Evolutionary conservation across 2,329 filamentous ascomycete species (phyloP).

Genomic region (Colletotrichum liaoningense): DNA sequence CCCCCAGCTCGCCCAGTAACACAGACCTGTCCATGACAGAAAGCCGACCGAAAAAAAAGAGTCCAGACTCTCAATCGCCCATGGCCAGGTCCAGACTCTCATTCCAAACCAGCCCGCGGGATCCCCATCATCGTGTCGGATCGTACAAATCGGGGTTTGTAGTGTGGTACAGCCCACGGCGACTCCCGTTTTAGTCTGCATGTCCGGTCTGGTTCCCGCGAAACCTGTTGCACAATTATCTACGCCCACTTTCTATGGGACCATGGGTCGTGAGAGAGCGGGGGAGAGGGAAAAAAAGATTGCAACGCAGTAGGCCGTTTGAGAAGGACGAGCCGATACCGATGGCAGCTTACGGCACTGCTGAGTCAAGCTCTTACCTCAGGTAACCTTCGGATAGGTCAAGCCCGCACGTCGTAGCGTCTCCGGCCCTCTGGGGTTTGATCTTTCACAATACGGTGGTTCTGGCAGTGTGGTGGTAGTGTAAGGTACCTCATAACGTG

Average conservation of each 20-base stretch:
- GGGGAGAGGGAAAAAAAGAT: not conserved
- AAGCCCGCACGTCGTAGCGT: not conserved
- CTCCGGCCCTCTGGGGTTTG: not conserved
- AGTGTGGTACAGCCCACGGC: not conserved
- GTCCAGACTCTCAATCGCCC: not conserved
- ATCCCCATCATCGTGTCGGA: not conserved
- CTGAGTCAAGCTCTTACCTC: not conserved
- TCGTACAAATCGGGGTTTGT: not conserved
- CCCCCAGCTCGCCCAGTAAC: not conserved
- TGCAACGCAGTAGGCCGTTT: not conserved
- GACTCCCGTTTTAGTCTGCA: not conserved
- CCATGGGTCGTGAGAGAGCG: too few species aligned
- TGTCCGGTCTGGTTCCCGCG: not conserved
- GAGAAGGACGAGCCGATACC: not conserved
- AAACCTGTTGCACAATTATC: not conserved
- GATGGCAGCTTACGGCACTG: not conserved
- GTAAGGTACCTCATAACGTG: not conserved
- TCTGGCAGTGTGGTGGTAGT: too few species aligned
- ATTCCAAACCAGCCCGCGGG: not conserved
- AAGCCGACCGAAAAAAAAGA: not conserved
- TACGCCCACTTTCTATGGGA: not conserved
- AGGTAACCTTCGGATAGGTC: not conserved
- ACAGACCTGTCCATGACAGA: not conserved
- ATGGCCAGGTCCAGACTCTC: conserved; percentile 4
- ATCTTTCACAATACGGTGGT: not conserved